Evolutionary conservation across 768 basidiomycete genomes (phyloP).

Genomic region (Sutorius australiensis): DNA sequence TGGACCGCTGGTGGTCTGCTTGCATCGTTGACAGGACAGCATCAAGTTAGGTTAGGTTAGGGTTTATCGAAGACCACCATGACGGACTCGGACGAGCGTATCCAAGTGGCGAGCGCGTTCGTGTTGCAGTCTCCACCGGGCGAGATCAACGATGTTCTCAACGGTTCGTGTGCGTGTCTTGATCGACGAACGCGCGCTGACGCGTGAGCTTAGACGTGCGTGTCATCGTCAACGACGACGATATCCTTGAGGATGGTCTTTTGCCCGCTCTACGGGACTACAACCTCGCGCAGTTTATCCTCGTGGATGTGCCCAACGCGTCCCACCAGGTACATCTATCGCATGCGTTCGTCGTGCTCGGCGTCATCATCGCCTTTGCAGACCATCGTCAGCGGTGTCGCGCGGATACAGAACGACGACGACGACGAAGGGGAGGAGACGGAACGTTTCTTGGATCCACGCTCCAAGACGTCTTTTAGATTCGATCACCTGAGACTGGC

Average conservation of each 20-base stretch:
- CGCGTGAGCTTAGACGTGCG: conserved; percentile 66
- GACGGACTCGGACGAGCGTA: conserved; percentile 55
- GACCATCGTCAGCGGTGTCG: conserved; percentile 80
- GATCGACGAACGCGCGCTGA: background rate
- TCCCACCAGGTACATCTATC: conserved; percentile 61
- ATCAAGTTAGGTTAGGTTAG: conserved; percentile 19
- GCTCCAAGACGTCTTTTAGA: conserved; percentile 69
- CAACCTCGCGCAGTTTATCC: conserved; percentile 83
- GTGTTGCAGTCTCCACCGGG: conserved; percentile 91
- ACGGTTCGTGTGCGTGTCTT: conserved; percentile 48
- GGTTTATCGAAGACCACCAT: conserved; percentile 35
- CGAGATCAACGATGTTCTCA: conserved; percentile 94
- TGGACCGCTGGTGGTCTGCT: conserved; percentile 21
- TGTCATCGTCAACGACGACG: conserved; percentile 84
- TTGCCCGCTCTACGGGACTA: conserved; percentile 78
- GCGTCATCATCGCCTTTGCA: conserved; percentile 29
- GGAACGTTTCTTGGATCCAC: conserved; percentile 81
- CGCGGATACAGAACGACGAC: conserved; percentile 42
- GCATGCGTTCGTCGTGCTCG: background rate
- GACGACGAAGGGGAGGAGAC: conserved; percentile 44
- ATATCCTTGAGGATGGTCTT: conserved; percentile 72
- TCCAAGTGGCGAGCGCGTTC: conserved; percentile 71
- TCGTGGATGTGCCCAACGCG: conserved; percentile 76
- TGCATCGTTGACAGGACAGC: conserved; percentile 25
- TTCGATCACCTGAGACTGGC: conserved; percentile 88